Base-by-base conservation (phyloP, 768 basidiomycete genomes). In the Phylloporus scabripes region DNA sequence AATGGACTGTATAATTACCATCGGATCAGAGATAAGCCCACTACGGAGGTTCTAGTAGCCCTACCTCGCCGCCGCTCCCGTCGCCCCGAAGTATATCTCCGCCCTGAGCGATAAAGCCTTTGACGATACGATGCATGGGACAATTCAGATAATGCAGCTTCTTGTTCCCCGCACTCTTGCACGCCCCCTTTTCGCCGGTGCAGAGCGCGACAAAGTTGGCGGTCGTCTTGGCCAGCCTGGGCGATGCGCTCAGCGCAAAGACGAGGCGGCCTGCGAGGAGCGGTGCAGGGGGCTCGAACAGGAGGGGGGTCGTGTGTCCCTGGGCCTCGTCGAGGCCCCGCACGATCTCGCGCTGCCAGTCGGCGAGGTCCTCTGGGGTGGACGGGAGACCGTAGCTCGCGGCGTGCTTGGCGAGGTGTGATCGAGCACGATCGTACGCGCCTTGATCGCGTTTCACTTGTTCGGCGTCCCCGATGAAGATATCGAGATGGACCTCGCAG, bases 1-100 rank as follows among this genome's bases (percentile, higher is more conserved):
- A 40, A 73, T 70, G 23, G 72, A 75, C 73, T 74, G 28, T 10
- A 49, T 14, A 26, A 8, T 45, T 15, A 14, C 43, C 46, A 50
- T 59, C 24, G 24, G 50, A 49, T 51, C 38, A 52, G 39, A 49
- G 45, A 43, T 49, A 18, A 42, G 42, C 38, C 24, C 31, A 33
- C 15, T 24, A 17, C 33, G 26, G 26, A 26, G 33, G 26, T 37
- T 46, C 34, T 21, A 46, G 24, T 37, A 37, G 34, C 63, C 65
- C 53, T 60, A 79, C 73, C 73, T 80, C 78, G 12, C 79, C 79
- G 1, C 77, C 76, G 44, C 69, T 72, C 29, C 78, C 79, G 55
- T 80, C 79, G 5, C 72, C 70, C 38, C 78, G 59, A 18, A 77
- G 78, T 33, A 79, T 64, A 55, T 81, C 77, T 6, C 78, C 78